phyloP scores from a whole-genome alignment of 2,329 filamentous ascomycete genomes.

The Reticulascus tulasneorum region DNA sequence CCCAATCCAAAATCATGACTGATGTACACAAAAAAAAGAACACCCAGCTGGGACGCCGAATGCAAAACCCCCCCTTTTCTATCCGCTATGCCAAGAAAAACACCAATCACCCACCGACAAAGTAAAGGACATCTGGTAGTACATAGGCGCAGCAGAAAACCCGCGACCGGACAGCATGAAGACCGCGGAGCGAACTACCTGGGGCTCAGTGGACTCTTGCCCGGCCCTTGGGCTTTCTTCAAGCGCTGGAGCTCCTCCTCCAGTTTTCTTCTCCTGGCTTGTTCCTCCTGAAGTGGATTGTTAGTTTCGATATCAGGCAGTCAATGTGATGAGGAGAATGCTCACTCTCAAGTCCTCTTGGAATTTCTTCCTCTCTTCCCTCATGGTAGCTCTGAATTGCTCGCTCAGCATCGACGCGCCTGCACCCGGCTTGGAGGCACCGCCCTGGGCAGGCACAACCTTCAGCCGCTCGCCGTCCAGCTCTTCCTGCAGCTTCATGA shows the following conservation, averaged over 20 bases:
- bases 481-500: slow-evolving; percentile 43
- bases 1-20: no score
- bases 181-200: slow-evolving; percentile 18
- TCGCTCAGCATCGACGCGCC: slow-evolving; percentile 52
- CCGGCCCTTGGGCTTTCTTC: slow-evolving; percentile 36
- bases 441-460: slow-evolving; percentile 26
- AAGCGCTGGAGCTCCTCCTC: slow-evolving; percentile 47
- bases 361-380: slow-evolving; percentile 54
- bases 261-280: slow-evolving; percentile 40
- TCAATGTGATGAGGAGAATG: neutral
- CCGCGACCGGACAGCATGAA: no score
- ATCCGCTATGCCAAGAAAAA: no score
- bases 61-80: no score
- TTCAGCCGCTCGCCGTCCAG: slow-evolving; percentile 48
- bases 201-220: slow-evolving; percentile 40
- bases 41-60: no score
- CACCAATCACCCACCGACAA: no score
- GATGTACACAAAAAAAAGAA: no score
- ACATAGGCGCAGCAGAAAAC: no score
- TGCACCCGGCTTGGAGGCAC: slow-evolving; percentile 30
- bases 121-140: no score
- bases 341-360: slow-evolving; percentile 50
- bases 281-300: slow-evolving; percentile 42
- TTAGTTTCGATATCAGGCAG: slow-evolving; percentile 22
- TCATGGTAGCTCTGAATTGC: slow-evolving; percentile 53